phyloP scores from a whole-genome alignment of 148 eudicot species.

The Vaccinium corymbosum region DNA sequence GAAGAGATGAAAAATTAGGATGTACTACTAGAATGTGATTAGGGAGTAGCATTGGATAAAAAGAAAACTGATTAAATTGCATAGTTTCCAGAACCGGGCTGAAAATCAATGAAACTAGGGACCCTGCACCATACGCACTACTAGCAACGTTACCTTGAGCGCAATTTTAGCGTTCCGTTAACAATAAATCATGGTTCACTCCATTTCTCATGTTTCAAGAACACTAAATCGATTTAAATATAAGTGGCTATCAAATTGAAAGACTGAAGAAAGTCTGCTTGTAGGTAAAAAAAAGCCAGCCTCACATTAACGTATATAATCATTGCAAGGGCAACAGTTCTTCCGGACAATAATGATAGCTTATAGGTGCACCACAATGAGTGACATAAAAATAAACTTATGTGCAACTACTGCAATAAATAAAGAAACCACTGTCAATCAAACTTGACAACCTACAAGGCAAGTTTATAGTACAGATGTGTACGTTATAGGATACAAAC shows the following conservation, averaged over 20 bases:
- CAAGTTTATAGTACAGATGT: not conserved
- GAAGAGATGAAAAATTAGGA: not conserved
- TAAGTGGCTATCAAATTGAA: not conserved
- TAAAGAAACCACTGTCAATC: not conserved
- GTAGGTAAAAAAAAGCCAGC: not conserved
- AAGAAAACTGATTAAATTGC: not conserved
- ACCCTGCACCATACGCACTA: not conserved
- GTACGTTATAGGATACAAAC: not conserved
- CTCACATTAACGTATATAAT: not conserved
- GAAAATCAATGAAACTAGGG: not conserved
- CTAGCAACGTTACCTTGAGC: not conserved
- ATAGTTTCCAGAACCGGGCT: not conserved
- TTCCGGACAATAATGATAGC: slow-evolving; percentile 1
- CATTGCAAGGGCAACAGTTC: not conserved
- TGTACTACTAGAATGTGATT: not conserved
- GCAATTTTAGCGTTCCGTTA: not conserved
- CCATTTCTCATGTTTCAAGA: not conserved
- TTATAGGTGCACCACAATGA: not conserved
- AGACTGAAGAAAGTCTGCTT: not conserved
- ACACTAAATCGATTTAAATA: not conserved
- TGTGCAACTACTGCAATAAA: not conserved
- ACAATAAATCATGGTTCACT: not conserved
- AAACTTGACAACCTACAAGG: not conserved
- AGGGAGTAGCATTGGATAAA: not conserved
- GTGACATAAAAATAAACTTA: not conserved